A percentile compares a stretch with the other conserved stretches of the same genome.
Conservation (phyloP, 768 basidiomycete genomes). For the Xanthoconium stramineum region DNA sequence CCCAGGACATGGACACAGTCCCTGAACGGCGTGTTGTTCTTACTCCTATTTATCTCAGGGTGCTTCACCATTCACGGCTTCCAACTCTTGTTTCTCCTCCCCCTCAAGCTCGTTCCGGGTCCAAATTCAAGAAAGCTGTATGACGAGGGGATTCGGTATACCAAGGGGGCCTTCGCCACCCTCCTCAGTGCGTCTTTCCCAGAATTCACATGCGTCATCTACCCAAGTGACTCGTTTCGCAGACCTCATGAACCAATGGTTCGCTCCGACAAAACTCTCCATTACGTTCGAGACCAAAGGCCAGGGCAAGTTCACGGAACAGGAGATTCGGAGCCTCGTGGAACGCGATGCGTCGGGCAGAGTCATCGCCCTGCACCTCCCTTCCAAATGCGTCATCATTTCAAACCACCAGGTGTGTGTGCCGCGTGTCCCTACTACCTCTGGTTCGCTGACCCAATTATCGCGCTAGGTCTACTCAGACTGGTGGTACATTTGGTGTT, state of each 20-base stretch:
- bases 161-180: constrained; percentile 78
- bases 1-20: constrained; percentile 51
- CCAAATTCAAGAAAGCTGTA: constrained; percentile 53
- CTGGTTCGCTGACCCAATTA: constrained; percentile 2
- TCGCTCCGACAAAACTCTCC: constrained; percentile 70
- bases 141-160: constrained; percentile 68
- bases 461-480: constrained; percentile 62
- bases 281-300: constrained; percentile 75
- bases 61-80: constrained; percentile 67
- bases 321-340: constrained; percentile 57
- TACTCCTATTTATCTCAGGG: constrained; percentile 56
- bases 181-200: constrained; percentile 57
- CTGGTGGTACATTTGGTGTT: constrained; percentile 88
- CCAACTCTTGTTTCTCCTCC: constrained; percentile 70
- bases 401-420: constrained; percentile 85
- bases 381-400: constrained; percentile 78
- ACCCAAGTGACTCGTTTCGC: background rate
- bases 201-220: background rate
- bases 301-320: constrained; percentile 55
- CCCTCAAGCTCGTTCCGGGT: constrained; percentile 64
- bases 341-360: constrained; percentile 54
- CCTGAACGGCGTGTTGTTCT: constrained; percentile 49
- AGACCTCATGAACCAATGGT: constrained; percentile 82
- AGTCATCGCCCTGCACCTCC: constrained; percentile 62
- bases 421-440: background rate